Evolutionary conservation across 2,329 filamentous ascomycete genomes (phyloP).

Genomic region (Hirsutella rhossiliensis): DNA sequence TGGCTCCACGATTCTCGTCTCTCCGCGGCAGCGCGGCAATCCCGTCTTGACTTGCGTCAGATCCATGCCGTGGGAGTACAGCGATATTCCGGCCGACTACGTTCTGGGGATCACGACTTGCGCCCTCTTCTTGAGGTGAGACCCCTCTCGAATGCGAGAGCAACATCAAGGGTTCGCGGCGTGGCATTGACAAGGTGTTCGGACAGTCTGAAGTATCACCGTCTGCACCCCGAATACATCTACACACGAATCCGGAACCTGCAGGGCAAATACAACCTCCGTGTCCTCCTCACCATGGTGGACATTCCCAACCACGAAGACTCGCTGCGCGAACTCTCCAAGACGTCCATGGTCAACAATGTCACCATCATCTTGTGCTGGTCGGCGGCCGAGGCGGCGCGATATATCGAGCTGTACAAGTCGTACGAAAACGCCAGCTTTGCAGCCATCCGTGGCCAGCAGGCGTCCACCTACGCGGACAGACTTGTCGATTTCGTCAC

Average conservation of each 20-base stretch:
- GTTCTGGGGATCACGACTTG: conserved; percentile 79
- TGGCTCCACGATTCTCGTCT: conserved; percentile 77
- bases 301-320: conserved; percentile 95
- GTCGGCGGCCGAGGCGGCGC: conserved; percentile 84
- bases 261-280: conserved; percentile 75
- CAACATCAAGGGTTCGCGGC: no score
- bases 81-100: conserved; percentile 92
- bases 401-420: conserved; percentile 93
- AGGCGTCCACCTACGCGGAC: conserved; percentile 74
- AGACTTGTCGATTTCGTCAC: conserved; percentile 89
- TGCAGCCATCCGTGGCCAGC: conserved; percentile 72
- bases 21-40: conserved; percentile 87
- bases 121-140: conserved; percentile 67
- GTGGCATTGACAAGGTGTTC: neutral
- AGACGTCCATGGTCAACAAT: conserved; percentile 86
- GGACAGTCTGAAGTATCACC: conserved; percentile 78
- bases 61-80: conserved; percentile 87
- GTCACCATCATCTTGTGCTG: conserved; percentile 87
- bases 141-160: neutral
- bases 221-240: conserved; percentile 93
- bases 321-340: conserved; percentile 75
- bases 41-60: conserved; percentile 77
- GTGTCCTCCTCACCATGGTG: conserved; percentile 80
- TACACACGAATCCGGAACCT: conserved; percentile 83
- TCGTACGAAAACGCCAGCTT: conserved; percentile 77